phyloP scores from a whole-genome alignment of 768 basidiomycete species.

The Pluteus cervinus region DNA sequence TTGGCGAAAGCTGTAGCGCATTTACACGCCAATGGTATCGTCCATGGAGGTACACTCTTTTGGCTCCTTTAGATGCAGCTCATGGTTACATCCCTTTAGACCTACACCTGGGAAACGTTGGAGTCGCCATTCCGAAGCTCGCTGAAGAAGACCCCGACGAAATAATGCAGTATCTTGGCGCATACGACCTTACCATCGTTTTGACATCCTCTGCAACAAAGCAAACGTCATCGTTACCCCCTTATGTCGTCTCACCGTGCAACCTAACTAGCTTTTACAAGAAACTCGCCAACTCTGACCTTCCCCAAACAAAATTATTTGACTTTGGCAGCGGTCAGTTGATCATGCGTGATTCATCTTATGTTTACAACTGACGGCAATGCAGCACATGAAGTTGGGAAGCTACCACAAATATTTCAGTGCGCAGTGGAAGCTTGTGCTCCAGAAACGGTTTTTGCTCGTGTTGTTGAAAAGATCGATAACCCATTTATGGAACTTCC shows the following conservation, averaged over 20 bases:
- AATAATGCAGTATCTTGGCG: conserved; percentile 6
- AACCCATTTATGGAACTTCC: conserved; percentile 6
- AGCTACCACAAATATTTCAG: conserved; percentile 4
- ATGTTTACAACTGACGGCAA: neutral
- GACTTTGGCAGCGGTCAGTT: conserved; percentile 11
- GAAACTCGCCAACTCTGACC: conserved; percentile 3
- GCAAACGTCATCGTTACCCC: conserved; percentile 4
- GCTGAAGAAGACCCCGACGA: conserved; percentile 2
- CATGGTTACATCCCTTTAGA: conserved; percentile 5
- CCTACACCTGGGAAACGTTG: conserved; percentile 10
- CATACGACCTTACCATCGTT: conserved; percentile 7
- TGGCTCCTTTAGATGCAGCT: neutral
- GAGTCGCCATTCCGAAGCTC: conserved; percentile 7
- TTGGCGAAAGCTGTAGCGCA: conserved; percentile 6
- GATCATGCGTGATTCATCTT: neutral
- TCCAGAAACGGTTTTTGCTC: conserved; percentile 10
- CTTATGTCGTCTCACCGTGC: conserved; percentile 7
- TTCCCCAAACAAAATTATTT: conserved; percentile 6
- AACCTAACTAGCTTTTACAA: conserved; percentile 6
- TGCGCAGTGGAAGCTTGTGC: conserved; percentile 10
- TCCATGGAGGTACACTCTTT: conserved; percentile 8
- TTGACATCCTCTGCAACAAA: neutral
- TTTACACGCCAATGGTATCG: conserved; percentile 7
- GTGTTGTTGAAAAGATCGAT: neutral
- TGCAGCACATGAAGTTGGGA: conserved; percentile 6